Evolutionary conservation across 1,284 basidiomycete species (phyloP), one percentile per base, ranked within the genome.

Genomic region (Apiotrichum domesticum): DNA sequence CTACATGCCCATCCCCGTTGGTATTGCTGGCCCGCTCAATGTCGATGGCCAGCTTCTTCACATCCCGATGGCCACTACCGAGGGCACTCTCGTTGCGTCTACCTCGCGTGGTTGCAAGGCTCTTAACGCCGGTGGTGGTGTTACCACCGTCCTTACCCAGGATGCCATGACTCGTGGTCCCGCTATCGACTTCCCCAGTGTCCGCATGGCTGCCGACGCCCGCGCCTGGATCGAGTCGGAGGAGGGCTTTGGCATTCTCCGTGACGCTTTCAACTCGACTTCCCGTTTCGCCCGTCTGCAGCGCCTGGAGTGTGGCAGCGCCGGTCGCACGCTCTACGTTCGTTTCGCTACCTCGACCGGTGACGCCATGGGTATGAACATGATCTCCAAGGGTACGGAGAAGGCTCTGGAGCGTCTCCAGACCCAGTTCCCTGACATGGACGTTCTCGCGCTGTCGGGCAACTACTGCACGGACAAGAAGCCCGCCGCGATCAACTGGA

Each of bases 401-500:
- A 90, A 90, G 77, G 91, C 93, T 21, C 83, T 99, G 15, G 88
- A 88, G 68, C 82, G 82, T 37, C 84, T 98, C 81, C 82, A 83
- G 64, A 80, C 82, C 61, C 79, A 86, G 70, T 98, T 92, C 81
- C 95, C 95, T 4, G 86, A 88, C 56, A 98, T 98, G 94, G 79
- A 86, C 66, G 85, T 94, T n/a, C 82, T 98, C 33, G 90, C 94
- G 11, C 82, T 99, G 9, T 92, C 88, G 4, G 96, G 95, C 52
- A 99, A 99, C 78, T 99, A 98, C 77, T 98, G 96, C 80, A 99
- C 92, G 56, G 96, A 99, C 80, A 99, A 99, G 87, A 99, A 99
- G 81, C 90, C 96, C 0, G 92, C 95, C 7, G 96, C 96, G 46
- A 97, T 99, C 79, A 98, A 99, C 80, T 99, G 96, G 96, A 98